Evolutionary conservation across 768 basidiomycete species (phyloP).

Genomic region (Tricholoma sp.): DNA sequence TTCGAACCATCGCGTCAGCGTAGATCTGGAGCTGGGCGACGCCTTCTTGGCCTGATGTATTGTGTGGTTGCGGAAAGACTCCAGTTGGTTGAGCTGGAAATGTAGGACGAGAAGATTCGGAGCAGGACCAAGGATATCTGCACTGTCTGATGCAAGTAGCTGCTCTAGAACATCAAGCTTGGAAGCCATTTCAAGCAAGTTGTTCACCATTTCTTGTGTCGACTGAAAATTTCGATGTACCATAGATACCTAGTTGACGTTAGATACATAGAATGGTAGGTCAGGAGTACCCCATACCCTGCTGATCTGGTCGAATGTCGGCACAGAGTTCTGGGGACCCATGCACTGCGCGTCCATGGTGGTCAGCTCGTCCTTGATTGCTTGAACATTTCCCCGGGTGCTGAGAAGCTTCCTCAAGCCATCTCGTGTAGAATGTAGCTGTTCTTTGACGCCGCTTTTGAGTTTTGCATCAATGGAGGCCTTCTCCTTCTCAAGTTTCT

Average conservation of each 20-base stretch:
- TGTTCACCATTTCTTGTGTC: constrained; percentile 93
- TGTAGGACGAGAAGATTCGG: constrained; percentile 88
- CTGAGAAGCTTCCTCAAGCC: constrained; percentile 78
- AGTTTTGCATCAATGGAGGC: constrained; percentile 88
- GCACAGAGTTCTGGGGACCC: constrained; percentile 70
- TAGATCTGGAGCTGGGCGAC: constrained; percentile 58
- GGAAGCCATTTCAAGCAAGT: constrained; percentile 86
- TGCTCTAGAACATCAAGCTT: constrained; percentile 75
- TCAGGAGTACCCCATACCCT: constrained; percentile 49
- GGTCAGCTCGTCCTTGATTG: constrained; percentile 82
- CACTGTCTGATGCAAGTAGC: constrained; percentile 69
- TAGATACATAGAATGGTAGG: not conserved
- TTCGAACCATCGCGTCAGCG: constrained; percentile 77
- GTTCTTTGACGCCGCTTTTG: constrained; percentile 87
- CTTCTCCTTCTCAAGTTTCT: constrained; percentile 96
- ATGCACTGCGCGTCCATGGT: constrained; percentile 70
- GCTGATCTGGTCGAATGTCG: constrained; percentile 94
- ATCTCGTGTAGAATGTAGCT: constrained; percentile 85
- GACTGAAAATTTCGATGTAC: constrained; percentile 94
- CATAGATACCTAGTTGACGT: constrained; percentile 72
- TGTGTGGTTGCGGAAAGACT: constrained; percentile 90
- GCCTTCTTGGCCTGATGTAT: constrained; percentile 91
- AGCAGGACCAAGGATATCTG: constrained; percentile 80
- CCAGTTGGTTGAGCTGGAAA: constrained; percentile 87
- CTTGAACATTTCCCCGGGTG: constrained; percentile 72